Evolutionary conservation across 1,284 basidiomycete species (phyloP).

Genomic region (Agroathelia rolfsii): DNA sequence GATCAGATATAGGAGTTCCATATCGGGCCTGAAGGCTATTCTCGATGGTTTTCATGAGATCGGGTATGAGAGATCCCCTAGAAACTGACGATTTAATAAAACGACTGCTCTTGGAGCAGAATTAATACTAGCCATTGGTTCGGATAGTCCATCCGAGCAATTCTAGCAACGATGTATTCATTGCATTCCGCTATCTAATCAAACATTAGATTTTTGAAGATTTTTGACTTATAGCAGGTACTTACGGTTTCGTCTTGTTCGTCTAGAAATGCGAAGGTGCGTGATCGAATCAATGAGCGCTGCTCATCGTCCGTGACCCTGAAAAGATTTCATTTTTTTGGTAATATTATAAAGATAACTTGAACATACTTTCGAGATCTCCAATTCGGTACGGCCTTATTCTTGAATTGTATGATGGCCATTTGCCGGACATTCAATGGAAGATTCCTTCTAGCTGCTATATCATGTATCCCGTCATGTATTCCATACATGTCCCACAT

Average conservation of each 20-base stretch:
- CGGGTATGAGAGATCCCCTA: conserved; percentile 34
- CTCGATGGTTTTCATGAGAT: conserved; percentile 48
- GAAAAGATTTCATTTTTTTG: conserved; percentile 8
- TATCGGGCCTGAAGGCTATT: conserved; percentile 40
- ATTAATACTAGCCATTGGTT: conserved; percentile 40
- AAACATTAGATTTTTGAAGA: too few species aligned
- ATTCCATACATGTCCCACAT: conserved; percentile 59
- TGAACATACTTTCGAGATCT: conserved; percentile 52
- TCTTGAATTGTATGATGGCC: conserved; percentile 78
- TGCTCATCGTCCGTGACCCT: conserved; percentile 62
- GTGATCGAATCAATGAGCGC: conserved; percentile 43
- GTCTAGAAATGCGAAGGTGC: conserved; percentile 54
- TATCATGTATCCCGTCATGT: conserved; percentile 60
- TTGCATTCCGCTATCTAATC: conserved; percentile 66
- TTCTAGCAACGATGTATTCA: conserved; percentile 55
- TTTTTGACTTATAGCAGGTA: too few species aligned
- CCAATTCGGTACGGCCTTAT: conserved; percentile 58
- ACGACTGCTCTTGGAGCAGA: too few species aligned
- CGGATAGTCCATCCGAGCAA: conserved; percentile 67
- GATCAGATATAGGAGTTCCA: conserved; percentile 28
- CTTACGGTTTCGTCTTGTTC: conserved; percentile 65
- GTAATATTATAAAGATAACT: conserved; percentile 3
- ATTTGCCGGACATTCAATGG: conserved; percentile 62
- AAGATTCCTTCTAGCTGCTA: conserved; percentile 47
- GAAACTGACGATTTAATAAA: conserved; percentile 6